phyloP scores from a whole-genome alignment of 768 basidiomycete species.

The Termitomyces sp. region DNA sequence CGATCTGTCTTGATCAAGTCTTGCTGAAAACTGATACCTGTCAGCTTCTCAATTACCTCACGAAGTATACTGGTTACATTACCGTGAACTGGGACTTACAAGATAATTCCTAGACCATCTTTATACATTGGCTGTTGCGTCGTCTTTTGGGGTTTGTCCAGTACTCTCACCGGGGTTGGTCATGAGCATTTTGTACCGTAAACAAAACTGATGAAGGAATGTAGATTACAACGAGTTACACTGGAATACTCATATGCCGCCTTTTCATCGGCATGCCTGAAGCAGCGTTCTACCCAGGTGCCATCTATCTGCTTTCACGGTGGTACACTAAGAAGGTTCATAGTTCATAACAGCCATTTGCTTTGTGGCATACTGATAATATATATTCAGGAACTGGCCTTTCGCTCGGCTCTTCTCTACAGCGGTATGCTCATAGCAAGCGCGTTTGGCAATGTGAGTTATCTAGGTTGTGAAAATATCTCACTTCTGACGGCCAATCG shows the following conservation, averaged over 20 bases:
- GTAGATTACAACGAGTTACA: conserved; percentile 47
- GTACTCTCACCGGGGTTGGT: conserved; percentile 54
- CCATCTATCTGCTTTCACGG: conserved; percentile 38
- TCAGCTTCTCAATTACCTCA: conserved; percentile 51
- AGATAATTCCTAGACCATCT: conserved; percentile 41
- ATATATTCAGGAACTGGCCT: conserved; percentile 48
- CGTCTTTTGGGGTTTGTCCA: conserved; percentile 56
- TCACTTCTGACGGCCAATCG: not conserved
- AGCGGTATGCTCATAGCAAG: conserved; percentile 55
- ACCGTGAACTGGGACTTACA: not conserved
- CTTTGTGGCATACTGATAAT: not conserved
- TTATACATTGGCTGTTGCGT: conserved; percentile 57
- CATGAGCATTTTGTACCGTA: not conserved
- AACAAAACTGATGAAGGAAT: not conserved
- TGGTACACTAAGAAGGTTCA: conserved; percentile 54
- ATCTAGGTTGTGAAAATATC: not conserved
- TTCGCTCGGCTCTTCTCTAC: conserved; percentile 56
- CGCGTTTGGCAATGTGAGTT: conserved; percentile 57
- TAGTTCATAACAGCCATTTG: not conserved
- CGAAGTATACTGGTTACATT: conserved; percentile 27
- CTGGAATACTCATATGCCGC: conserved; percentile 51
- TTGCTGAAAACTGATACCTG: not conserved
- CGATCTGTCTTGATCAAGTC: not conserved
- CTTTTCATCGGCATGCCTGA: conserved; percentile 62
- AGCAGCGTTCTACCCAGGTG: conserved; percentile 62